Evolutionary conservation across 768 basidiomycete species (phyloP), one percentile per base, ranked within the genome.

Genomic region (Tylopilus vinaceipallidus): DNA sequence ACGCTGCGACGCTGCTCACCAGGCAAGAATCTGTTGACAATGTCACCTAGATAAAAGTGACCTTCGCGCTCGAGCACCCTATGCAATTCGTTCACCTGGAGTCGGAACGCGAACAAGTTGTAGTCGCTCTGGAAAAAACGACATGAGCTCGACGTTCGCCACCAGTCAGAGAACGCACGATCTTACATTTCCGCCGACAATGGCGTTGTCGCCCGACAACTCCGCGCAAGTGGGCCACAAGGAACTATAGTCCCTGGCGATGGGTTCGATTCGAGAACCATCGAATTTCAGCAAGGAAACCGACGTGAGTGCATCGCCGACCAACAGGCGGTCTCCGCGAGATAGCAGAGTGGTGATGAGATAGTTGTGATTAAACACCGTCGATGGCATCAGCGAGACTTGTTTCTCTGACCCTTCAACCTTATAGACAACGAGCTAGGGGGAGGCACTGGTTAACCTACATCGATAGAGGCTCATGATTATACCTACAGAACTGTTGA

Each of bases 301-400:
- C 0, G 91, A 92, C 62, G 80, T 82, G 23, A 95, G 78, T 8
- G 84, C 82, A 60, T 97, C 94, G 30, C 88, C 89, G n/a, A 83
- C 77, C 16, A 88, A 68, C 22, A 95, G 63, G 39, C 68, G 71
- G 51, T 82, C 68, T 3, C 72, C 76, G 40, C 75, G 76, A 3
- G 80, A 70, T 0, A 78, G 80, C 19, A 97, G 68, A 47, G 80
- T 83, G 4, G 79, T 82, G 24, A 94, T 81, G 49, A 88, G 53
- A 68, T 94, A 93, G 47, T 89, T 92, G 62, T 91, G 88, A 55
- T 87, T 83, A 86, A 91, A 94, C 33, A 79, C 73, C 0, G 79
- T 64, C 7, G 81, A 57, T 26, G 73, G 71, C 6, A 61, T 59
- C 54, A 71, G 67, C 1, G 65, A 54, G 29, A 70, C 56, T 14